Conservation (phyloP, 352 stramenopile species). For the Phytophthora foliorum region DNA sequence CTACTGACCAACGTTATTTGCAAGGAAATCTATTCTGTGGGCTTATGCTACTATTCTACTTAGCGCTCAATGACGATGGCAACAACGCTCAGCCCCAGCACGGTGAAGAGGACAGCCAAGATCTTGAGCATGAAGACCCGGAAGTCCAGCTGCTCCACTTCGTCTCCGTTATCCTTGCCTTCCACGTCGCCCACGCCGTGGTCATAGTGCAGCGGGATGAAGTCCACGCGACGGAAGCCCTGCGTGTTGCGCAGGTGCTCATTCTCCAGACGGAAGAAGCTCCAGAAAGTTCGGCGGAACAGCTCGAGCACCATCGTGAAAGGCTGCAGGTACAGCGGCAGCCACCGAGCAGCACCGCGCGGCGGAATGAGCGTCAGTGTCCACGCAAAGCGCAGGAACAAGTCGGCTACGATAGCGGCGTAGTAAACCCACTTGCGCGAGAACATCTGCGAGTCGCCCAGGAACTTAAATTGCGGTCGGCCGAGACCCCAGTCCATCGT, state of each 20-base stretch:
- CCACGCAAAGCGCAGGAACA: conserved; percentile 88
- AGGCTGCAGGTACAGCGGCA: conserved; percentile 84
- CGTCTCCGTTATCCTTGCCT: conserved; percentile 34
- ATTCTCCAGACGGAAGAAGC: conserved; percentile 89
- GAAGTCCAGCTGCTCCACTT: conserved; percentile 57
- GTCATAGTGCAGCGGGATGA: conserved; percentile 89
- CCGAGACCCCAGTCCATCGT: conserved; percentile 91
- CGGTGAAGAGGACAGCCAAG: conserved; percentile 51
- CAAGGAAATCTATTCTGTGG: conserved; percentile 1
- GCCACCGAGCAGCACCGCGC: conserved; percentile 58
- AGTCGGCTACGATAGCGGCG: conserved; percentile 75
- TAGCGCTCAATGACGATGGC: conserved; percentile 60
- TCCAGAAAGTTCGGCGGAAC: conserved; percentile 89
- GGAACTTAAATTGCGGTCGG: conserved; percentile 79
- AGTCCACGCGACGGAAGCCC: conserved; percentile 83
- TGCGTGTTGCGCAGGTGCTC: conserved; percentile 90
- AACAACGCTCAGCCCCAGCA: conserved; percentile 59
- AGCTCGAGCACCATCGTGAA: conserved; percentile 90
- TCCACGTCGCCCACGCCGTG: conserved; percentile 68
- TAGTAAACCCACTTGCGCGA: conserved; percentile 86
- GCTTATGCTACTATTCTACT: neutral
- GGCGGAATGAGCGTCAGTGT: conserved; percentile 84
- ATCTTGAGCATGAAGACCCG: conserved; percentile 64
- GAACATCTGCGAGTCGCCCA: conserved; percentile 89
- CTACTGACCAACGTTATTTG: too few relatives aligned